Conservation (phyloP, 371 early-diverging fungal species). For the Sporodiniella umbellata region DNA sequence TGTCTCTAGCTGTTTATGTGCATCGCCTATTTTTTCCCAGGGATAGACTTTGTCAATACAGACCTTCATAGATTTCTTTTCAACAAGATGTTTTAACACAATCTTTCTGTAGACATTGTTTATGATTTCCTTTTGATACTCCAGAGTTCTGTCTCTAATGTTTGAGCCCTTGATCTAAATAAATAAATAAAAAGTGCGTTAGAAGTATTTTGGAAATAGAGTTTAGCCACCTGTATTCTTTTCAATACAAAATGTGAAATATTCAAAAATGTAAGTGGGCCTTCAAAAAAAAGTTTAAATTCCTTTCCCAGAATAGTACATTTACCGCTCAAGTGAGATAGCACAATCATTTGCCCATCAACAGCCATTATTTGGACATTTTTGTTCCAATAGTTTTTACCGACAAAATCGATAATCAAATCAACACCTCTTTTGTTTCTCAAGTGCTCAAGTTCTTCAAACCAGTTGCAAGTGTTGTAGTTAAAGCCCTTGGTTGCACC, state of each 20-base stretch:
- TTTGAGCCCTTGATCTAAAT: slow-evolving; percentile 67
- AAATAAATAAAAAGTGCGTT: slow-evolving; percentile 5
- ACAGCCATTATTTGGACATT: slow-evolving; percentile 62
- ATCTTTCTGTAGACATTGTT: slow-evolving; percentile 48
- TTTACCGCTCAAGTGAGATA: slow-evolving; percentile 63
- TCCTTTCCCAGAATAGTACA: background rate
- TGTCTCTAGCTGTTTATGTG: slow-evolving; percentile 65
- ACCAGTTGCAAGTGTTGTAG: slow-evolving; percentile 66
- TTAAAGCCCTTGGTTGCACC: slow-evolving; percentile 78
- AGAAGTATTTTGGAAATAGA: no score
- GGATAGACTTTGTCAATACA: slow-evolving; percentile 59
- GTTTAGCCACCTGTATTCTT: slow-evolving; percentile 62
- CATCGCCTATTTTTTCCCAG: slow-evolving; percentile 66
- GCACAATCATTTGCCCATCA: slow-evolving; percentile 74
- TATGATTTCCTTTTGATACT: slow-evolving; percentile 58
- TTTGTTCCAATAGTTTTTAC: slow-evolving; percentile 61
- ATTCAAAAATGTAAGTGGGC: slow-evolving; percentile 15
- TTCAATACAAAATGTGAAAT: slow-evolving; percentile 59
- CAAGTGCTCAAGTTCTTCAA: slow-evolving; percentile 43
- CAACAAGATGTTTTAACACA: slow-evolving; percentile 36
- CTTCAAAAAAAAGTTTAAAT: background rate
- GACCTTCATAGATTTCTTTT: slow-evolving; percentile 33
- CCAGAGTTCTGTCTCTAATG: slow-evolving; percentile 60
- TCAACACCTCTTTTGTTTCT: slow-evolving; percentile 69
- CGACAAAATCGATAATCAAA: slow-evolving; percentile 70